Conservation (phyloP, 306 rosid genomes). For the Dryas alaskensis region DNA sequence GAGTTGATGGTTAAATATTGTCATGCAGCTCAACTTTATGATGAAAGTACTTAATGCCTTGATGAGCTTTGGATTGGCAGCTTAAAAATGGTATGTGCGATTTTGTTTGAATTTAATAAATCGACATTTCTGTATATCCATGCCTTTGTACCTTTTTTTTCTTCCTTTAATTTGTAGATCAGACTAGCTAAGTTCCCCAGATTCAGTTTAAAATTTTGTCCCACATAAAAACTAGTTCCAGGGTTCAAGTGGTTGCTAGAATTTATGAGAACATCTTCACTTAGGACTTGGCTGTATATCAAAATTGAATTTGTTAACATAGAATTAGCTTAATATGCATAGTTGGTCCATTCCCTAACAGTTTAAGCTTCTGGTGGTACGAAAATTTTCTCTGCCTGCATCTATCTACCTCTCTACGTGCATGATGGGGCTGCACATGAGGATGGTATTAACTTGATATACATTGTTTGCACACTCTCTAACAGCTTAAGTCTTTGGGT, state of each 20-base stretch:
- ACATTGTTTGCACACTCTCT: too few relatives aligned
- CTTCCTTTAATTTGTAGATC: background rate
- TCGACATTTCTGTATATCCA: background rate
- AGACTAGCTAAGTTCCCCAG: background rate
- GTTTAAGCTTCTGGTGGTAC: too few relatives aligned
- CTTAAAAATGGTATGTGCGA: constrained; percentile 49
- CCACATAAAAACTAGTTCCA: background rate
- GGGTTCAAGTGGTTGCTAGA: background rate
- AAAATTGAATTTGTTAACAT: background rate
- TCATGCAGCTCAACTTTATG: constrained; percentile 32
- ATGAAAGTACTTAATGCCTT: constrained; percentile 20
- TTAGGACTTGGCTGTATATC: background rate
- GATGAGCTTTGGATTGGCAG: constrained; percentile 29
- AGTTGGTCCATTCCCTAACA: too few relatives aligned
- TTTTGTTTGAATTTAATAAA: background rate
- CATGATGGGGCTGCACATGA: too few relatives aligned
- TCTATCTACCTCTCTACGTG: too few relatives aligned
- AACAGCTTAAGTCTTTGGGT: too few relatives aligned
- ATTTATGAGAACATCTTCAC: background rate
- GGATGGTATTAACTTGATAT: too few relatives aligned
- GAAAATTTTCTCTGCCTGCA: too few relatives aligned
- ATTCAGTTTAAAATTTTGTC: background rate
- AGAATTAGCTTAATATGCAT: background rate
- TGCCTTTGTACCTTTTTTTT: background rate
- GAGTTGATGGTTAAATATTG: constrained; percentile 17